phyloP scores from a whole-genome alignment of 129 eudicot genomes.

The Arctium minus region DNA sequence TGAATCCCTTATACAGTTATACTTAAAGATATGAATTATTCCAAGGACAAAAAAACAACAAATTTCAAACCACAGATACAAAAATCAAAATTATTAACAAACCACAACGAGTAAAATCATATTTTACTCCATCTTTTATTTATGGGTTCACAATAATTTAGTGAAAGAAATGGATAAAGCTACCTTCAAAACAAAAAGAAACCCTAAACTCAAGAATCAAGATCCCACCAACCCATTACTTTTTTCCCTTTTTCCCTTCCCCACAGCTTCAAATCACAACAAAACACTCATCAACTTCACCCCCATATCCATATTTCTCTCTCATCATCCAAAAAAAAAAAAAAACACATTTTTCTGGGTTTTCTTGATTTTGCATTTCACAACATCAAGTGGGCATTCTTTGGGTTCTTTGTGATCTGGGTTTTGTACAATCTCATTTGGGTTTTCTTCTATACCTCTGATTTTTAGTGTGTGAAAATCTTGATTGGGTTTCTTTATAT shows the following conservation, averaged over 20 bases:
- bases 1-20: too few species aligned
- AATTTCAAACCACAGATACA: too few species aligned
- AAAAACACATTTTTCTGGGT: constrained; percentile 1
- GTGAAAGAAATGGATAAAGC: constrained; percentile 27
- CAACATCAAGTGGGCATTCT: constrained; percentile 11
- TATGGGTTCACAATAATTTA: background rate
- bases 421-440: constrained; percentile 17
- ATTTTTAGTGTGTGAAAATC: background rate
- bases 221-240: constrained; percentile 21
- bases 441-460: background rate
- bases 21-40: too few species aligned
- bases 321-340: constrained; percentile 18
- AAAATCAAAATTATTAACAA: too few species aligned
- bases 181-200: background rate
- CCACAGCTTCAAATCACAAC: background rate
- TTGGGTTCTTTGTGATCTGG: constrained; percentile 20
- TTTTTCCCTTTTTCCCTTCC: background rate
- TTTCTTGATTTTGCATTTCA: constrained; percentile 16
- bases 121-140: background rate
- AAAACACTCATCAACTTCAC: too few species aligned
- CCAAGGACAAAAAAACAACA: too few species aligned
- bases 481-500: background rate
- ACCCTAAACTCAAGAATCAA: background rate
- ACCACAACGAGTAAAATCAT: too few species aligned
- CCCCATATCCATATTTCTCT: constrained; percentile 30